Conservation (phyloP, 768 basidiomycete genomes). For the Pholiota conissans region DNA sequence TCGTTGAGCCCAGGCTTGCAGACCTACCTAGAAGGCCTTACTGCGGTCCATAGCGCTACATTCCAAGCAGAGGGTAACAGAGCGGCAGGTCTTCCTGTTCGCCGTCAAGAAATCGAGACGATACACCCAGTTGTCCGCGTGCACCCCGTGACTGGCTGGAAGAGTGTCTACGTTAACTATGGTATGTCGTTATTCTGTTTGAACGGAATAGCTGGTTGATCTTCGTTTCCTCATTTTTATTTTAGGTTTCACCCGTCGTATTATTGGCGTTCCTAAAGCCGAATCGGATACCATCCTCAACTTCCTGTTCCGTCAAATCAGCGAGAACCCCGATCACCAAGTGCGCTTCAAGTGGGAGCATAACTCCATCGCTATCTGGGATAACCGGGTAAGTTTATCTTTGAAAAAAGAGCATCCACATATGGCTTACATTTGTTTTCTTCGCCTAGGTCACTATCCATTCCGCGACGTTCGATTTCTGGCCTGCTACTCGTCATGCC, state of each 20-base stretch:
- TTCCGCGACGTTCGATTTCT: slow-evolving; percentile 82
- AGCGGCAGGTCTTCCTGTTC: slow-evolving; percentile 67
- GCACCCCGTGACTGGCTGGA: slow-evolving; percentile 83
- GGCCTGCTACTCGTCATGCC: slow-evolving; percentile 75
- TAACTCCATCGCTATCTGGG: slow-evolving; percentile 84
- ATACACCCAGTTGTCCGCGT: slow-evolving; percentile 83
- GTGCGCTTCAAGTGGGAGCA: slow-evolving; percentile 78
- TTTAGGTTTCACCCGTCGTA: slow-evolving; percentile 75
- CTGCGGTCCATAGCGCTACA: slow-evolving; percentile 74
- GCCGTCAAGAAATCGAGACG: slow-evolving; percentile 66
- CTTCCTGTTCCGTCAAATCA: slow-evolving; percentile 73
- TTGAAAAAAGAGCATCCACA: background rate
- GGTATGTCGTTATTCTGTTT: slow-evolving; percentile 33
- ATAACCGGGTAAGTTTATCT: slow-evolving; percentile 61
- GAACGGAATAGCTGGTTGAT: background rate
- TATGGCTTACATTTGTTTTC: background rate
- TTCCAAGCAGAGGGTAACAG: slow-evolving; percentile 77
- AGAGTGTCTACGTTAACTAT: slow-evolving; percentile 81
- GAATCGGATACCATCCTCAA: slow-evolving; percentile 75
- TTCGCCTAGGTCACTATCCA: slow-evolving; percentile 67
- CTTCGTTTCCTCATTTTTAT: background rate
- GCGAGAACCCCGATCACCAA: slow-evolving; percentile 70
- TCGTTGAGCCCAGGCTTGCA: slow-evolving; percentile 76
- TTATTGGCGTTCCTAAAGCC: slow-evolving; percentile 76
- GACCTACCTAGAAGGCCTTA: slow-evolving; percentile 71